These are phyloP conservation scores for Elongisporangium anandrum DNA, from an alignment of 352 stramenopile species.

Conservation along the genomic window DNA sequence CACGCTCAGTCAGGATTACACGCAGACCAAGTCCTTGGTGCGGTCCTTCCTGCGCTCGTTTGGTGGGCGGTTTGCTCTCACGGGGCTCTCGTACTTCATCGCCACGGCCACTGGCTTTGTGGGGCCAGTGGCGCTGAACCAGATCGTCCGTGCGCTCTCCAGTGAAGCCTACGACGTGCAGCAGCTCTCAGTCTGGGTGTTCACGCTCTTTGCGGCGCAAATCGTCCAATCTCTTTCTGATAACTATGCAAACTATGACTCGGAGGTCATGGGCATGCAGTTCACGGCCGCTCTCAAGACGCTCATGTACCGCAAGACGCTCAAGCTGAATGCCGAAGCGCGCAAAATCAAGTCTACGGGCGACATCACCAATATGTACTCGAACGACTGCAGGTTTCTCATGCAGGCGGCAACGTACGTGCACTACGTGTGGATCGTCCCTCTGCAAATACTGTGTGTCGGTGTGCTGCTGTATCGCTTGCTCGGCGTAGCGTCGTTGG, in stretches of 20 bases:
- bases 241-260: slow-evolving; percentile 41
- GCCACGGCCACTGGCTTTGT: slow-evolving; percentile 45
- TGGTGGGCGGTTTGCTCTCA: slow-evolving; percentile 27
- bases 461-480: slow-evolving; percentile 41
- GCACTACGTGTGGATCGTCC: slow-evolving; percentile 65
- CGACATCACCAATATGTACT: slow-evolving; percentile 63
- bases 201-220: slow-evolving; percentile 34
- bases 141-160: slow-evolving; percentile 29
- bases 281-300: slow-evolving; percentile 45
- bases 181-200: slow-evolving; percentile 27
- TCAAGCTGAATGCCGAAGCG: slow-evolving; percentile 38
- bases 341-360: slow-evolving; percentile 42
- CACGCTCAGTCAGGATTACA: too few relatives aligned
- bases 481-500: slow-evolving; percentile 28
- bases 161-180: slow-evolving; percentile 6
- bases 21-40: slow-evolving; percentile 19
- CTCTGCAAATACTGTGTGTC: slow-evolving; percentile 36
- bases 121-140: slow-evolving; percentile 33
- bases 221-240: slow-evolving; percentile 48
- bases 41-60: slow-evolving; percentile 29
- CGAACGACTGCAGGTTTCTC: slow-evolving; percentile 40
- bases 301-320: slow-evolving; percentile 47
- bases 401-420: slow-evolving; percentile 28
- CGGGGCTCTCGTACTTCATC: slow-evolving; percentile 33
- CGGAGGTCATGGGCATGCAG: slow-evolving; percentile 49